Conservation (phyloP, 2,329 filamentous ascomycete genomes). For the Aspergillus sp. region DNA sequence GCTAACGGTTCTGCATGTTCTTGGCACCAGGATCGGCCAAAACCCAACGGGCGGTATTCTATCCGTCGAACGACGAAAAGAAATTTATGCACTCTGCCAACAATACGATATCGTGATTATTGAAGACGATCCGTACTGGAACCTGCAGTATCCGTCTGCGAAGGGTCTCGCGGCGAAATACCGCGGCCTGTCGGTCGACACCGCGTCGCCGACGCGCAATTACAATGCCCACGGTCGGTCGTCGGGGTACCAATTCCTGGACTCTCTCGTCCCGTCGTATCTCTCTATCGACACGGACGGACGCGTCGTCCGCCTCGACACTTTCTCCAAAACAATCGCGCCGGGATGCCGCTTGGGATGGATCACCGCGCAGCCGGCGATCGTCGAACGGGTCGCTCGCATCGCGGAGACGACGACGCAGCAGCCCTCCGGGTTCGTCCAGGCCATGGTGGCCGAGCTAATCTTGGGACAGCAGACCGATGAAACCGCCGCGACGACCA, state of each 20-base stretch:
- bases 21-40: constrained; percentile 67
- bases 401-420: constrained; percentile 78
- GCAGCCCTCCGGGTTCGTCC: constrained; percentile 86
- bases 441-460: constrained; percentile 64
- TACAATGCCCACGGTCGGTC: constrained; percentile 49
- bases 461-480: constrained; percentile 68
- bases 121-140: constrained; percentile 96
- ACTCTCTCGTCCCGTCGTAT: constrained; percentile 80
- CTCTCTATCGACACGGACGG: constrained; percentile 80
- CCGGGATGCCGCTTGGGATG: constrained; percentile 88
- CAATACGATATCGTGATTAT: constrained; percentile 87
- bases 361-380: constrained; percentile 78
- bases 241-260: constrained; percentile 73
- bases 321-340: constrained; percentile 89
- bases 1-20: constrained; percentile 7
- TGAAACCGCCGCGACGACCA: constrained; percentile 39
- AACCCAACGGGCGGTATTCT: constrained; percentile 81
- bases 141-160: constrained; percentile 81
- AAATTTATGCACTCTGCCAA: constrained; percentile 77
- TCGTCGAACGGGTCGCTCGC: constrained; percentile 71
- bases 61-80: constrained; percentile 69
- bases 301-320: constrained; percentile 84
- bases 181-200: constrained; percentile 29
- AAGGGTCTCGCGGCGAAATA: constrained; percentile 41
- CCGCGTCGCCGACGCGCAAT: constrained; percentile 34